Evolutionary conservation across 305 asterid genomes (phyloP).

Genomic region (Fraxinus baroniana): DNA sequence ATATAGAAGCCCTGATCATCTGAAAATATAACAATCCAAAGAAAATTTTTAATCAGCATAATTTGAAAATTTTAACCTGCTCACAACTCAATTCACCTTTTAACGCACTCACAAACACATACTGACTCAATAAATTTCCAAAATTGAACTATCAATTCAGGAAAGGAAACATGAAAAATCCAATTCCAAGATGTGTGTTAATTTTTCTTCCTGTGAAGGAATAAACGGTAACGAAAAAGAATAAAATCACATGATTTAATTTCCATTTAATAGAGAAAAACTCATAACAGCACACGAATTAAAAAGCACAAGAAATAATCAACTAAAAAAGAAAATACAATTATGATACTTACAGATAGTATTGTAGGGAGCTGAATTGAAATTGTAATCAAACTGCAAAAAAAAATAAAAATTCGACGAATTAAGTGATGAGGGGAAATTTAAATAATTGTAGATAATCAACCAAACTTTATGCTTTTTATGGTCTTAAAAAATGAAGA

Average conservation of each 20-base stretch:
- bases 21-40: background rate
- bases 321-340: background rate
- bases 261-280: background rate
- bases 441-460: background rate
- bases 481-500: background rate
- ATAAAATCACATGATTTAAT: background rate
- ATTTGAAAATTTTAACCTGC: background rate
- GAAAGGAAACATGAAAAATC: background rate
- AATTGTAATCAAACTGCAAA: slow-evolving; percentile 2
- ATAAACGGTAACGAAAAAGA: background rate
- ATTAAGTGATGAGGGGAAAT: slow-evolving; percentile 11
- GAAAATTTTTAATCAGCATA: background rate
- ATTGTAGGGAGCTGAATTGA: slow-evolving; percentile 1
- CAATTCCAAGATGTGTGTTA: background rate
- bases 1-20: background rate
- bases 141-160: background rate
- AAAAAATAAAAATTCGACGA: slow-evolving; percentile 23
- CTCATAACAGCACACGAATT: background rate
- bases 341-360: background rate
- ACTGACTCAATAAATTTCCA: background rate
- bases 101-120: background rate
- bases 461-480: background rate
- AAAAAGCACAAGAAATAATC: background rate
- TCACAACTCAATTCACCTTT: background rate
- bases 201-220: background rate